Conservation (phyloP, 31 red algal species). For the Asparagopsis taxiformis region DNA sequence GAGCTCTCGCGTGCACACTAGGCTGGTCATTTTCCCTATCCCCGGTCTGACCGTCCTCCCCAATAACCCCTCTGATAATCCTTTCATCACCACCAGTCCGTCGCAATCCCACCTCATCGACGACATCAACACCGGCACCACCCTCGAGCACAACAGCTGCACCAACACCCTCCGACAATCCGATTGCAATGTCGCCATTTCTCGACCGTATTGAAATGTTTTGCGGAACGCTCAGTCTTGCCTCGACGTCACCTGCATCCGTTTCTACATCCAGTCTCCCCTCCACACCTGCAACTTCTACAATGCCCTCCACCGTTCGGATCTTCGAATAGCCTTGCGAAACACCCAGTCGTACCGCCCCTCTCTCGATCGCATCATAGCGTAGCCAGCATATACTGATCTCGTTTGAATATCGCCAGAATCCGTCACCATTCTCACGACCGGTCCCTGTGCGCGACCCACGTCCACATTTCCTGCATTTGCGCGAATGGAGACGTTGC, state of each 20-base stretch:
- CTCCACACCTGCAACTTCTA: slow-evolving; percentile 41
- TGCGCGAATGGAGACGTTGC: slow-evolving; percentile 31
- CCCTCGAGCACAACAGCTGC: neutral
- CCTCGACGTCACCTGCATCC: slow-evolving; percentile 29
- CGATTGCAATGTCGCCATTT: slow-evolving; percentile 3
- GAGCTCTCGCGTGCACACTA: neutral
- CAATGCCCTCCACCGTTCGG: slow-evolving; percentile 8
- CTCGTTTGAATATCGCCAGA: slow-evolving; percentile 21
- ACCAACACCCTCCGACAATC: neutral
- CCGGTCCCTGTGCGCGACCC: slow-evolving; percentile 30
- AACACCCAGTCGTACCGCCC: slow-evolving; percentile 14
- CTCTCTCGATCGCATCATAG: slow-evolving; percentile 11
- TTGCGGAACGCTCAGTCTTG: neutral
- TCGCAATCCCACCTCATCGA: neutral
- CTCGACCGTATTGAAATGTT: neutral
- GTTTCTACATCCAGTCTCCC: slow-evolving; percentile 53
- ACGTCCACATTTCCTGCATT: slow-evolving; percentile 39
- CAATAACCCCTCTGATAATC: neutral
- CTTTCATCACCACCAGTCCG: neutral
- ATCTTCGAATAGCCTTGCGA: slow-evolving; percentile 32
- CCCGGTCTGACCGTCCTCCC: neutral
- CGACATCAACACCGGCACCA: neutral
- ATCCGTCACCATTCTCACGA: slow-evolving; percentile 18
- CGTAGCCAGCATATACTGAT: slow-evolving; percentile 22
- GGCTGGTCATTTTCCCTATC: neutral